Conservation (phyloP, 768 basidiomycete species). For the Piloderma croceum region DNA sequence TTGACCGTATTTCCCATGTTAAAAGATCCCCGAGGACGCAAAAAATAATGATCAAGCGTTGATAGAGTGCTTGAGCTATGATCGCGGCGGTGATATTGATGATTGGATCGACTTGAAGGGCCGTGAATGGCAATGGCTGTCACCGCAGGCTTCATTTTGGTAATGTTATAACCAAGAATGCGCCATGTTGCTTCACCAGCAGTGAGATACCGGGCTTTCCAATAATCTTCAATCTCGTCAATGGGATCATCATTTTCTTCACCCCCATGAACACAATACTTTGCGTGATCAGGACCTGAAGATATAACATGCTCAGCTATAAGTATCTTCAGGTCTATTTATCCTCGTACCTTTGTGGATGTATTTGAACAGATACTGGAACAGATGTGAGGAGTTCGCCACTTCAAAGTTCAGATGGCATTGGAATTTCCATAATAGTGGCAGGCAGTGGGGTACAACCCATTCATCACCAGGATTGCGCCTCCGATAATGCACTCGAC, state of each 20-base stretch:
- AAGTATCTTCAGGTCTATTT: neutral
- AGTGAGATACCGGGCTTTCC: conserved; percentile 30
- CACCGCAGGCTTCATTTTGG: conserved; percentile 28
- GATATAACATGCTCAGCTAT: neutral
- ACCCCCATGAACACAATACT: conserved; percentile 5
- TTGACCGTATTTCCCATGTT: no score
- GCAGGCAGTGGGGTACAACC: conserved; percentile 31
- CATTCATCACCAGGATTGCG: conserved; percentile 17
- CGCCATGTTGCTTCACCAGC: conserved; percentile 33
- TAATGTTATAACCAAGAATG: conserved; percentile 31
- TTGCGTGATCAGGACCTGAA: conserved; percentile 14
- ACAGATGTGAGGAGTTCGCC: conserved; percentile 24
- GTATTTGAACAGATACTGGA: conserved; percentile 38
- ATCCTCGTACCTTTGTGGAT: conserved; percentile 32
- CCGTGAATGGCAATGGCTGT: conserved; percentile 31
- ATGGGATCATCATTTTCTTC: conserved; percentile 3
- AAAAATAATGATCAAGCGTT: no score
- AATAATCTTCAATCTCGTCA: conserved; percentile 33
- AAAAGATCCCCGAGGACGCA: no score
- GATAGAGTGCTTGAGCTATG: no score
- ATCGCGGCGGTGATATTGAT: conserved; percentile 18
- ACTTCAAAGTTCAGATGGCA: conserved; percentile 36
- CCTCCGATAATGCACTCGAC: conserved; percentile 25
- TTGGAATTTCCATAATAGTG: conserved; percentile 21
- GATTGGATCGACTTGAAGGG: conserved; percentile 5